Evolutionary conservation across 192 early-diverging fungal genomes (phyloP).

Genomic region (Thamnidium elegans): DNA sequence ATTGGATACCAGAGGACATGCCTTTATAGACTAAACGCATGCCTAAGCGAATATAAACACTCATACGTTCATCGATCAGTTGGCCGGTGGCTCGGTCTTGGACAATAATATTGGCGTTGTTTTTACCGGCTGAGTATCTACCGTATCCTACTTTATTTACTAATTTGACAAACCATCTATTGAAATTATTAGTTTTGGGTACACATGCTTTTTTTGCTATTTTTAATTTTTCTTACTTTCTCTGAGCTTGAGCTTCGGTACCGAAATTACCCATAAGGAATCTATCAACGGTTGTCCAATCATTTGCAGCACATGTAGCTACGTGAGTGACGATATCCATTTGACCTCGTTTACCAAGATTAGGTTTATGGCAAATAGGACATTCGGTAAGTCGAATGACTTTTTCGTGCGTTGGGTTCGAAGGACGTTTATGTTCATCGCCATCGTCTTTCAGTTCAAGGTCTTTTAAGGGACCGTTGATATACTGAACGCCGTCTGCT

Average conservation of each 20-base stretch:
- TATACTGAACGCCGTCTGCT: conserved; percentile 26
- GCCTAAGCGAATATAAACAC: conserved; percentile 71
- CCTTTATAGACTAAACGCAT: conserved; percentile 78
- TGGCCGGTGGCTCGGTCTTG: conserved; percentile 67
- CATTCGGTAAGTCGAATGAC: conserved; percentile 64
- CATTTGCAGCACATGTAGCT: conserved; percentile 66
- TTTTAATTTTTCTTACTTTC: conserved; percentile 60
- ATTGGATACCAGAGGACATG: conserved; percentile 42
- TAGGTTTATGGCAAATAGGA: conserved; percentile 66
- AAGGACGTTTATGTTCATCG: background rate
- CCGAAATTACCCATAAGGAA: conserved; percentile 75
- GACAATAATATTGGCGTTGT: conserved; percentile 74
- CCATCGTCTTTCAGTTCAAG: background rate
- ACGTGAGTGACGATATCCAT: conserved; percentile 77
- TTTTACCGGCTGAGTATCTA: conserved; percentile 47
- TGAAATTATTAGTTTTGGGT: background rate
- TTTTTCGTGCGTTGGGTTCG: conserved; percentile 41
- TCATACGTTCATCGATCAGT: conserved; percentile 75
- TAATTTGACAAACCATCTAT: conserved; percentile 39
- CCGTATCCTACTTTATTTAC: conserved; percentile 41
- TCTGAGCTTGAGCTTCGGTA: conserved; percentile 69
- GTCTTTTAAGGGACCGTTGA: background rate
- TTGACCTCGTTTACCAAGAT: conserved; percentile 48
- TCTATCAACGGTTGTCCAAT: conserved; percentile 64
- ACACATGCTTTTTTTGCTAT: background rate